Evolutionary conservation across 805 yeast genomes (phyloP), one percentile per base, ranked within the genome.

Genomic region (Yamadazyma takamatsuzukensis): DNA sequence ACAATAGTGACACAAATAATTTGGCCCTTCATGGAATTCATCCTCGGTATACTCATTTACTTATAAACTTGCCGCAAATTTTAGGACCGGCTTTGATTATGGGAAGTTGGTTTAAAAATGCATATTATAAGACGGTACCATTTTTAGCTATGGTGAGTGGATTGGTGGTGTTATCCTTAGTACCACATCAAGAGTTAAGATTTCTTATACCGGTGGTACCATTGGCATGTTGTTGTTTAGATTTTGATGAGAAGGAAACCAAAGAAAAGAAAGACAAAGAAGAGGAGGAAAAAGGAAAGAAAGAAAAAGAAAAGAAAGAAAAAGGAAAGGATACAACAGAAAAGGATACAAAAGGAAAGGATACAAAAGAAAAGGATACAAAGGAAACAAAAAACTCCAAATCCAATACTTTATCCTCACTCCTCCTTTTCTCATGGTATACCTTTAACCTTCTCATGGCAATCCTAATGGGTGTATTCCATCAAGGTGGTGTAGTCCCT

Each of bases 151-250:
- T 80, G 0, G 35, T 74, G 2, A 77, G 95, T 4, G 94, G 88
- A 0, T 17, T 85, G 1, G 4, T 65, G 0, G 34, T 76, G 3
- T 62, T 93, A 17, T 86, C 97, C 0, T 2, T 76, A 0, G 70
- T 87, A 15, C 95, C 94, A 11, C 99, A 93, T 54, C 99, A 93
- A 55, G 99, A 93, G 52, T 66, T 87, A n/a, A 65, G 99, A 33
- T 93, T 93, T 52, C 58, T 94, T 27, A 52, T 79, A 0, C 97
- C 98, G 0, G 50, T 82, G 14, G 62, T 83, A 2, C 97, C 98
- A 0, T 59, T 89, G 8, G 50, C 77, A 6, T 72, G 80, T 38
- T 68, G 79, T 11, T 74, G 84, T 36, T 62, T 77, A 33, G 76
- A 70, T 41, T 59, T 77, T 37, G 62, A 34, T 19, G 26, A 21